Base-by-base conservation (phyloP, 768 basidiomycete species). In the Rhizopogon rudus region DNA sequence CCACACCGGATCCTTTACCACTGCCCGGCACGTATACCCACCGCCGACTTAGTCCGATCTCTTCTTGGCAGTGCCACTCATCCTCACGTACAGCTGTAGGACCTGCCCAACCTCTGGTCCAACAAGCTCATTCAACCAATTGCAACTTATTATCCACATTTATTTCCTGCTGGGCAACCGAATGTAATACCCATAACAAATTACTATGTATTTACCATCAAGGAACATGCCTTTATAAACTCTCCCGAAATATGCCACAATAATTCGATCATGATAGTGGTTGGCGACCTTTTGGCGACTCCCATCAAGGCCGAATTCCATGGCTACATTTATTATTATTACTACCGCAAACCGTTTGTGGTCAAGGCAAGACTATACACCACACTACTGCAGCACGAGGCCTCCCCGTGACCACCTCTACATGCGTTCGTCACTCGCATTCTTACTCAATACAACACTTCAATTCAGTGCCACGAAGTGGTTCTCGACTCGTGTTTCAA, bases 1-100 rank as follows among this genome's bases (percentile, higher is more conserved):
- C 57, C 52, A 54, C 57, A 43, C 45, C 39, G 52, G 57, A 52
- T 37, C n/a, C 45, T 25, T 29, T 25, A 48, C 45, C 45, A 25
- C 48, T 49, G 48, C 39, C 48, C 31, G 22, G 28, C 29, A 39
- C 25, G 39, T 25, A 39, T 42, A 28, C n/a, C 3, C 13, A 25
- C 33, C 20, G 31, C 49, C 49, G 49, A 20, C 31, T 35, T 37
- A 29, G 31, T 28, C 22, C 25, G 29, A 20, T 14, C 8, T 28
- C 41, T 42, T 7, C 7, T 28, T 42, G 39, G 9, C 51, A 40
- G 33, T 48, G 20, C 17, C 25, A 48, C 45, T 22, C 22, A n/a
- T 9, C 42, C 9, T 44, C n/a, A 28, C 43, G 25, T 44, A 20
- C 13, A 9, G 43, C 31, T 31, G 4, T 25, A 25, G 25, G 25